Evolutionary conservation across 805 yeast genomes (phyloP).

Genomic region (Yarrowia sp.): DNA sequence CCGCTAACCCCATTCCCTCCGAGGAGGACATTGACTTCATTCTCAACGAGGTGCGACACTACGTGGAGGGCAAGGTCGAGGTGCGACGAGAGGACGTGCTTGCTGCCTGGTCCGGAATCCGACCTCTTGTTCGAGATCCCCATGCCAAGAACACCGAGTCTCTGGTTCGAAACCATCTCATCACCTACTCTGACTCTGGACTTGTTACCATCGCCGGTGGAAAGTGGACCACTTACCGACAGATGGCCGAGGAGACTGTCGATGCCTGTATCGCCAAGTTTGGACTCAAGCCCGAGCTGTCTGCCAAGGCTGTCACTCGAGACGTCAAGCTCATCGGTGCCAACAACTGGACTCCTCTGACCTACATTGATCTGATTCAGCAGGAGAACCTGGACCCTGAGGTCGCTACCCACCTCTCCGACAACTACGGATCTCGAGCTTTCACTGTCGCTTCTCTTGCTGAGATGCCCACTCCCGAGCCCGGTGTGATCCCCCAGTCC

Average conservation of each 20-base stretch:
- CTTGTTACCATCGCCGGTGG: constrained; percentile 92
- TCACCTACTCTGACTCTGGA: constrained; percentile 68
- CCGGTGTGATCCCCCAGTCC: constrained; percentile 32
- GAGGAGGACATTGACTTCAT: constrained; percentile 89
- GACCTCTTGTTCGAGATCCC: constrained; percentile 86
- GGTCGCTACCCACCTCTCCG: constrained; percentile 77
- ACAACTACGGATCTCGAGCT: constrained; percentile 87
- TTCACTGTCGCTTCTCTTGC: constrained; percentile 60
- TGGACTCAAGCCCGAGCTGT: constrained; percentile 40
- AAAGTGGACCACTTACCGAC: constrained; percentile 97
- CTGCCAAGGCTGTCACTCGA: constrained; percentile 47
- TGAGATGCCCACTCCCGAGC: constrained; percentile 34
- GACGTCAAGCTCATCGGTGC: constrained; percentile 69
- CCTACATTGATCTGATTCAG: constrained; percentile 77
- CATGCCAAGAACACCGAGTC: constrained; percentile 68
- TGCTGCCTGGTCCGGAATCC: constrained; percentile 95
- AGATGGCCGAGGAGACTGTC: constrained; percentile 94
- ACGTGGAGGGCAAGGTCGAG: constrained; percentile 70
- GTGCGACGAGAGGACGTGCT: constrained; percentile 86
- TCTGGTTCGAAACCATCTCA: constrained; percentile 84
- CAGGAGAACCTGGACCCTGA: constrained; percentile 67
- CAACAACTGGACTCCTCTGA: constrained; percentile 70
- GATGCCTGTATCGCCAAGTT: constrained; percentile 60
- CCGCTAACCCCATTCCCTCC: constrained; percentile 65
- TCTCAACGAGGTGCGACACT: constrained; percentile 81